Evolutionary conservation across 768 basidiomycete genomes (phyloP), one percentile per base, ranked within the genome.

Genomic region (Pleurotus tuber-regium): DNA sequence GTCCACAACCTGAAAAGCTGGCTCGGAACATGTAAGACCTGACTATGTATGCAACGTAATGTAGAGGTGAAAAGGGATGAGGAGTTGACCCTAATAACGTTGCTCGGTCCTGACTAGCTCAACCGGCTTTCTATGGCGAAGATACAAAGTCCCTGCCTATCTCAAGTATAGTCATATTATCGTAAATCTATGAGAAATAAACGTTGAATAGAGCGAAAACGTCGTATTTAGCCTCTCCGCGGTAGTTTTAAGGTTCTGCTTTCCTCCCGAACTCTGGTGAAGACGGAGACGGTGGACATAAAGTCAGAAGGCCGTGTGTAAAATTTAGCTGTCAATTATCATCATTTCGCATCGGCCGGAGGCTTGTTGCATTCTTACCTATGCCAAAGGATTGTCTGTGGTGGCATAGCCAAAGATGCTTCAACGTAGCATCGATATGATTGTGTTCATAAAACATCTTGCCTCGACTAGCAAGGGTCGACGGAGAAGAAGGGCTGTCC

Each of bases 51-150:
- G 24, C 25, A 28, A 30, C n/a, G n/a, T 30, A 42, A 30, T 9
- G 26, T 31, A 16, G 23, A 25, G 5, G 9, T 48, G 11, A 51
- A 41, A 9, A 40, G 19, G 39, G 29, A 14, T 40, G 38, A 19
- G 38, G n/a, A 40, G 30, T 31, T 8, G 7, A 14, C 40, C 23
- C 23, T 21, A 42, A 14, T 42, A 19, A 38, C 21, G 35, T 42
- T 29, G 43, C 25, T 46, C 28, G 43, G n/a, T 11, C 43, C 16
- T 12, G 30, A 46, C 29, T 49, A 42, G 31, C 24, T 50, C 44
- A 35, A 21, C 49, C 52, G 43, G 29, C 46, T 16, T 51, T 35
- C 51, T 49, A 50, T 46, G 39, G 29, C 29, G 40, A 52, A 52
- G 50, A 54, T 10, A 19, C n/a, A n/a, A 38, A 38, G 35, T n/a